Conservation (phyloP, 768 basidiomycete genomes). For the Gautieria morchelliformis region DNA sequence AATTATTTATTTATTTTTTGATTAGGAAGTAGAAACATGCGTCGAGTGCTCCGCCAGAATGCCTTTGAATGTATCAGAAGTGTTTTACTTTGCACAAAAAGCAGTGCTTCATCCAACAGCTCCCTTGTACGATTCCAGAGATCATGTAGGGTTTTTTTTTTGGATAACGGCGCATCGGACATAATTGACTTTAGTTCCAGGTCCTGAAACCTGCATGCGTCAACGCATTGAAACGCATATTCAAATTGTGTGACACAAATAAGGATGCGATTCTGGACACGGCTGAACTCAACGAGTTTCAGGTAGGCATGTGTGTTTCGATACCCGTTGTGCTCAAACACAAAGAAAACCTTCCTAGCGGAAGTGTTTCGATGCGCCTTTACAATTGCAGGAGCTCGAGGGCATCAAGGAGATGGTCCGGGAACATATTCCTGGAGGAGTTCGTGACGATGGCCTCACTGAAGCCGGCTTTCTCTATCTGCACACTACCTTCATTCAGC, state of each 20-base stretch:
- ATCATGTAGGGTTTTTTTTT: constrained; percentile 56
- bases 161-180: constrained; percentile 2
- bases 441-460: constrained; percentile 74
- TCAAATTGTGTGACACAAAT: constrained; percentile 90
- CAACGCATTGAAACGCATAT: constrained; percentile 84
- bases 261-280: constrained; percentile 90
- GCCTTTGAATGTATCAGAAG: constrained; percentile 88
- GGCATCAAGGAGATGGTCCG: constrained; percentile 92
- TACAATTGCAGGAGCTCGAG: constrained; percentile 89
- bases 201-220: constrained; percentile 88
- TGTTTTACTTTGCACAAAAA: constrained; percentile 98
- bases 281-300: constrained; percentile 92
- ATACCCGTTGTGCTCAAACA: neutral
- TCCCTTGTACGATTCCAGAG: constrained; percentile 91
- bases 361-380: constrained; percentile 90
- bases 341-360: constrained; percentile 37
- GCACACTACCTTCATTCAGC: constrained; percentile 94
- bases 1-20: too few species aligned
- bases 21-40: constrained; percentile 94
- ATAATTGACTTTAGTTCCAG: constrained; percentile 29
- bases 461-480: constrained; percentile 91
- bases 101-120: constrained; percentile 96
- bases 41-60: constrained; percentile 93
- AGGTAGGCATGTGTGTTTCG: constrained; percentile 38
- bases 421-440: constrained; percentile 64